Evolutionary conservation across 73 alveolate species (phyloP).

Genomic region (Uronychia binucleata): DNA sequence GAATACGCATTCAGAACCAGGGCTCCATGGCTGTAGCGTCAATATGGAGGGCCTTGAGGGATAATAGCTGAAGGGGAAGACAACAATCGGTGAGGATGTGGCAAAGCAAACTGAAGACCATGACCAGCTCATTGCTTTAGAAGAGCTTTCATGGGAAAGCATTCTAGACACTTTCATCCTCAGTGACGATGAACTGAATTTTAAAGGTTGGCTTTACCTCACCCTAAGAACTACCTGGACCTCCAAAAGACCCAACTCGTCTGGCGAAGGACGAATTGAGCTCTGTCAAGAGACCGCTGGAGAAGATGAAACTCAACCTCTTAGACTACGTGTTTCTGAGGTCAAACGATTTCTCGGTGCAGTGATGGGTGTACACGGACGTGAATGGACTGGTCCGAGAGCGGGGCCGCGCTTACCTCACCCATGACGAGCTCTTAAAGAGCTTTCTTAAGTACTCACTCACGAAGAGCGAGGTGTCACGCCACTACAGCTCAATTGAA

Average conservation of each 20-base stretch:
- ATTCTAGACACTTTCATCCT: neutral
- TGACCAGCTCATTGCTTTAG: too few species aligned
- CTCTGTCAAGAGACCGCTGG: too few species aligned
- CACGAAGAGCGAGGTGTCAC: neutral
- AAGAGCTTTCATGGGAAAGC: neutral
- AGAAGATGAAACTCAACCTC: neutral
- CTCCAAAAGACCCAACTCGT: neutral
- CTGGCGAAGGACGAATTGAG: too few species aligned
- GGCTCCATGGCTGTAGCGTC: too few species aligned
- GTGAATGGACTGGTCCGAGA: neutral
- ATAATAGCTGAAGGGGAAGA: too few species aligned
- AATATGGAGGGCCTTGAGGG: too few species aligned
- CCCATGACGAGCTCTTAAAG: neutral
- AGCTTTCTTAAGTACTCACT: neutral
- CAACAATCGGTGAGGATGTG: too few species aligned
- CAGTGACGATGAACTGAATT: neutral
- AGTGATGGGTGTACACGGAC: neutral
- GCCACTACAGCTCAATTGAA: neutral
- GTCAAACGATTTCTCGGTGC: neutral
- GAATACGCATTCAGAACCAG: too few species aligned
- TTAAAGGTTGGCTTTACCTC: too few species aligned
- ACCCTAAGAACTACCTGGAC: neutral
- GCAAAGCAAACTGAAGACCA: too few species aligned
- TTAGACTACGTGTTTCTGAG: neutral
- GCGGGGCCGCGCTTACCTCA: neutral